These are phyloP conservation scores for Zelopaecilomyces penicillatus DNA, from an alignment of 2,329 filamentous ascomycete genomes.

Conservation along the genomic window DNA sequence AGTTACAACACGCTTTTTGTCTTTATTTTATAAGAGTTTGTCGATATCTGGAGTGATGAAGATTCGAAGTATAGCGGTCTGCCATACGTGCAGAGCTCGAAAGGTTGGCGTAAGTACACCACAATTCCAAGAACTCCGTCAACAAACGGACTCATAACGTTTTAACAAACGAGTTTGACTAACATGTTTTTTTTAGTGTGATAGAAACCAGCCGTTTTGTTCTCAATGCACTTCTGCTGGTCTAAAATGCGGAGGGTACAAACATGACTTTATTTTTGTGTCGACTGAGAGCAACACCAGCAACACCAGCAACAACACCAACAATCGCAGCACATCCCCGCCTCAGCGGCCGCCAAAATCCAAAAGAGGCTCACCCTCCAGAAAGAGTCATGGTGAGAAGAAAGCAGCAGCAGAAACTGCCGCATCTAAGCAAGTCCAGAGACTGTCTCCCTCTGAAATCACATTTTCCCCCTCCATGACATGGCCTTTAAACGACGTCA, in stretches of 20 bases:
- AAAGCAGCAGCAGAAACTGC: no score
- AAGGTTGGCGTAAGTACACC: conserved; percentile 15
- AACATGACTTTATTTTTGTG: conserved; percentile 18
- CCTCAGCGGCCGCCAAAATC: no score
- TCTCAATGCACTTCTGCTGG: conserved; percentile 15
- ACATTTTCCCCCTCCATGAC: conserved; percentile 2
- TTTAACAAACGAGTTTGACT: neutral
- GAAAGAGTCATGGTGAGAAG: no score
- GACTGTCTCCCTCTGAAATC: no score
- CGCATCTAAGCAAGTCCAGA: neutral
- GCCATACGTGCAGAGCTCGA: conserved; percentile 17
- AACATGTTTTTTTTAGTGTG: conserved; percentile 12
- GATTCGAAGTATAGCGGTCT: conserved; percentile 14
- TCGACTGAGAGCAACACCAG: neutral
- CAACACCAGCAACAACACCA: neutral
- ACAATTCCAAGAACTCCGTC: neutral
- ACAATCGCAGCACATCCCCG: no score
- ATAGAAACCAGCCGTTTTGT: conserved; percentile 17
- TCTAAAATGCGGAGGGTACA: conserved; percentile 16
- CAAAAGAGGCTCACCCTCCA: no score
- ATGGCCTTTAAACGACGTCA: conserved; percentile 17
- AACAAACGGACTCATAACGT: neutral
- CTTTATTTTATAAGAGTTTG: neutral
- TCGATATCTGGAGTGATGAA: conserved; percentile 12
- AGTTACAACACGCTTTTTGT: conserved; percentile 1